Evolutionary conservation across 169 alveolate species (phyloP).

Genomic region (Eimeria praecox): DNA sequence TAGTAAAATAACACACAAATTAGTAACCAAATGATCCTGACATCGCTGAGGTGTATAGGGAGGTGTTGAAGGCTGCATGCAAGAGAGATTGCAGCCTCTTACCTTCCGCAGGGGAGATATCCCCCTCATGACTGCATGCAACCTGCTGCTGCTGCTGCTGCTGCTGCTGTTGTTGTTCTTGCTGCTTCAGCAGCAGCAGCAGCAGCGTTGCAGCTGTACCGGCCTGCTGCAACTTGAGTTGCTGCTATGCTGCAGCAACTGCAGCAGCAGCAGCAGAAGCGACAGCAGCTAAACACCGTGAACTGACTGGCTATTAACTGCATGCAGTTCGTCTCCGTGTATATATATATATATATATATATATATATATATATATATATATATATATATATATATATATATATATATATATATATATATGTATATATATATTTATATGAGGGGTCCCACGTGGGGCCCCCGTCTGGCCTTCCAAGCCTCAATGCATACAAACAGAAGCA

Average conservation of each 20-base stretch:
- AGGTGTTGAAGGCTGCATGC: neutral
- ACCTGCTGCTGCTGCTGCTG: neutral
- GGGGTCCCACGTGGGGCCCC: neutral
- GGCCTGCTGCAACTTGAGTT: neutral
- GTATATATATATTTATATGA: neutral
- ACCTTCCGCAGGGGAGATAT: neutral
- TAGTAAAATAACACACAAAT: neutral
- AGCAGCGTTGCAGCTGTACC: neutral
- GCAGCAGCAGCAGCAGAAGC: slow-evolving; percentile 44
- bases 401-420: neutral
- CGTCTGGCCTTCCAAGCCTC: no score
- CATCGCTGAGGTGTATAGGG: neutral
- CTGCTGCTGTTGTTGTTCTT: neutral
- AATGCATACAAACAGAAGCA: no score
- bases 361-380: neutral
- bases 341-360: neutral
- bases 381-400: neutral
- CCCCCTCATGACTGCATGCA: neutral
- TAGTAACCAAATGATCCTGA: neutral
- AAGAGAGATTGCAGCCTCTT: no score
- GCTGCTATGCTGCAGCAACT: slow-evolving; percentile 1
- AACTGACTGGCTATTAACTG: no score
- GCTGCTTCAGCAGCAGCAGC: neutral
- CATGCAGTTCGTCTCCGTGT: no score
- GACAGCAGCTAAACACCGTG: neutral